phyloP scores from a whole-genome alignment of 352 stramenopile genomes.

The Phytopythium sindhum region DNA sequence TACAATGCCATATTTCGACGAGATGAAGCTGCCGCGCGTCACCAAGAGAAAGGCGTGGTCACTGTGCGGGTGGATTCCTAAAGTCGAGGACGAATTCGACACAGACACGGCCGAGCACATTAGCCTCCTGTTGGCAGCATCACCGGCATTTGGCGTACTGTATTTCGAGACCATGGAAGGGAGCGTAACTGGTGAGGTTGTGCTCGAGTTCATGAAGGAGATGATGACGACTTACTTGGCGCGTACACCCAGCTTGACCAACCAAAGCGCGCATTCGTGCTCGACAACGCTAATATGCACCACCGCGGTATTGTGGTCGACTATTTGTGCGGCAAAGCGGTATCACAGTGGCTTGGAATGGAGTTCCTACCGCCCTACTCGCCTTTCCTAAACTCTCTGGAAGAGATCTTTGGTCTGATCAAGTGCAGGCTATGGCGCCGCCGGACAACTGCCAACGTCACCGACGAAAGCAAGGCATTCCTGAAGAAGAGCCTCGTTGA shows the following conservation, averaged over 20 bases:
- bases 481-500: not conserved
- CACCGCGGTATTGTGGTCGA: not conserved
- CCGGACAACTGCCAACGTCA: not conserved
- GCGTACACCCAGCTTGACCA: not conserved
- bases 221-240: not conserved
- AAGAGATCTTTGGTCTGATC: not conserved
- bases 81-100: not conserved
- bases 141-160: not conserved
- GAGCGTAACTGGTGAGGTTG: not conserved
- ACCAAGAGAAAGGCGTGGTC: conserved; percentile 2
- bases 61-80: not conserved
- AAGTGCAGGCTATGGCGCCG: not conserved
- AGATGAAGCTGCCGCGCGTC: not conserved
- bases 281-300: not conserved
- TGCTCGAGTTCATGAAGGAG: conserved; percentile 2
- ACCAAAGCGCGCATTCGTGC: not conserved
- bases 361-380: not conserved
- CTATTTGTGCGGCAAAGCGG: not conserved
- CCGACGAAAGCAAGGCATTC: not conserved
- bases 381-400: not conserved
- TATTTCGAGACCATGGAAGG: not conserved
- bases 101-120: not conserved
- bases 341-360: not conserved
- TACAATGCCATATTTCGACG: conserved; percentile 3
- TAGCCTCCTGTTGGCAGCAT: not conserved